phyloP scores from a whole-genome alignment of 345 rosid genomes.

The Brassica nigra region DNA sequence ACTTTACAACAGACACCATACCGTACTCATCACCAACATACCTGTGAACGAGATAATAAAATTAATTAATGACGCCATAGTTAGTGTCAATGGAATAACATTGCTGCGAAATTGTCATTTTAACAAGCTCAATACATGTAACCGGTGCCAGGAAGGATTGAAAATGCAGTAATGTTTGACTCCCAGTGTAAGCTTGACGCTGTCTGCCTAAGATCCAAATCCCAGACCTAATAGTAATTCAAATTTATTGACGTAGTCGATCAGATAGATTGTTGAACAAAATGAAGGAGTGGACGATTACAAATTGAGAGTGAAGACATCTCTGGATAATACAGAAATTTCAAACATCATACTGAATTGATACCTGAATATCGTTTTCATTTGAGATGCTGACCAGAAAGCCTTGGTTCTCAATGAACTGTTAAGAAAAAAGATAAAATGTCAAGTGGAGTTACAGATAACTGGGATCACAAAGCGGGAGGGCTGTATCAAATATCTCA shows the following conservation, averaged over 20 bases:
- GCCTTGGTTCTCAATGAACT: constrained; percentile 84
- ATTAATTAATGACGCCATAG: constrained; percentile 12
- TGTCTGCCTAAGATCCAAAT: constrained; percentile 61
- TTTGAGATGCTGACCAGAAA: constrained; percentile 64
- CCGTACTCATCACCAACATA: constrained; percentile 85
- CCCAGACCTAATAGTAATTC: constrained; percentile 70
- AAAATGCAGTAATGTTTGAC: constrained; percentile 78
- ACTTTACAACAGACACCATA: constrained; percentile 65
- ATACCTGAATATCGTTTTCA: constrained; percentile 82
- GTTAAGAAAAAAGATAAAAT: constrained; percentile 26
- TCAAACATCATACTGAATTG: constrained; percentile 15
- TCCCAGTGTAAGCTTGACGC: constrained; percentile 67
- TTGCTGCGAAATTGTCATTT: background rate
- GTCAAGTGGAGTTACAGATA: constrained; percentile 16
- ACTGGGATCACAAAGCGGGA: constrained; percentile 1
- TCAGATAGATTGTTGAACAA: constrained; percentile 14
- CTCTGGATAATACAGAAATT: constrained; percentile 26
- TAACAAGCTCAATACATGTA: constrained; percentile 50
- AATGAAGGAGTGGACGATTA: constrained; percentile 17
- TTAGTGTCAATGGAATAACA: background rate
- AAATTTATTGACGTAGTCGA: background rate
- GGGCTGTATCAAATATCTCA: constrained; percentile 12
- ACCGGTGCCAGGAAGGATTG: constrained; percentile 67
- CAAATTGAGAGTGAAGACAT: constrained; percentile 16
- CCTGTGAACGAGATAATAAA: constrained; percentile 46